Evolutionary conservation across 2,329 filamentous ascomycete genomes (phyloP).

Genomic region (Camillea tinctor): DNA sequence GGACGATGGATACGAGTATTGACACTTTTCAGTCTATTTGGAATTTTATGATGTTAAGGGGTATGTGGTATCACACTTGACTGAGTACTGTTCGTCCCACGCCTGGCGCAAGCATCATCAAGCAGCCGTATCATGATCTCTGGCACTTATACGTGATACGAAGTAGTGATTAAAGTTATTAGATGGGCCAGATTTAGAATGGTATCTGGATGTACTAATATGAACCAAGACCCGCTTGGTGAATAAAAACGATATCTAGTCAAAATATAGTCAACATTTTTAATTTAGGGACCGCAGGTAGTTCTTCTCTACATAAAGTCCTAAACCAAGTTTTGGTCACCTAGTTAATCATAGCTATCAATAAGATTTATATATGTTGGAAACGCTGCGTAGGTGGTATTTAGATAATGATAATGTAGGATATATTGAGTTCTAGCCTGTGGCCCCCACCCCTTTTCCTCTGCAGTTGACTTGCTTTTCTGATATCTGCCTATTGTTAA

Average conservation of each 20-base stretch:
- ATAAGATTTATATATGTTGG: neutral
- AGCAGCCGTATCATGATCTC: neutral
- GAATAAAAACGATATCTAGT: neutral
- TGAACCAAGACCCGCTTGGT: neutral
- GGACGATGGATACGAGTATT: neutral
- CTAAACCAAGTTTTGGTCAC: neutral
- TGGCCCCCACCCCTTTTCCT: neutral
- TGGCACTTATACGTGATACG: too few relatives aligned
- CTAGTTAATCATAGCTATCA: neutral
- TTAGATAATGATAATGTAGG: neutral
- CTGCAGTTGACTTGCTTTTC: neutral
- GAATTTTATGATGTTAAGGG: neutral
- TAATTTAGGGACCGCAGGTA: neutral
- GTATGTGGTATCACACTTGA: neutral
- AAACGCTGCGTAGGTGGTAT: neutral
- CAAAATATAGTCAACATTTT: neutral
- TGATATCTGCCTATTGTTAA: neutral
- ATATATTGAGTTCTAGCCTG: neutral
- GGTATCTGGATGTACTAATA: too few relatives aligned
- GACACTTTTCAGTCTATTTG: neutral
- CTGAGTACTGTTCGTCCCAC: neutral
- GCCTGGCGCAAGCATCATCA: neutral
- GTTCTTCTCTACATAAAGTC: neutral
- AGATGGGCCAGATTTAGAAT: neutral
- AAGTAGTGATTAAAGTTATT: neutral